Evolutionary conservation across 2,329 filamentous ascomycete species (phyloP).

Genomic region (Fusarium heterosporum): DNA sequence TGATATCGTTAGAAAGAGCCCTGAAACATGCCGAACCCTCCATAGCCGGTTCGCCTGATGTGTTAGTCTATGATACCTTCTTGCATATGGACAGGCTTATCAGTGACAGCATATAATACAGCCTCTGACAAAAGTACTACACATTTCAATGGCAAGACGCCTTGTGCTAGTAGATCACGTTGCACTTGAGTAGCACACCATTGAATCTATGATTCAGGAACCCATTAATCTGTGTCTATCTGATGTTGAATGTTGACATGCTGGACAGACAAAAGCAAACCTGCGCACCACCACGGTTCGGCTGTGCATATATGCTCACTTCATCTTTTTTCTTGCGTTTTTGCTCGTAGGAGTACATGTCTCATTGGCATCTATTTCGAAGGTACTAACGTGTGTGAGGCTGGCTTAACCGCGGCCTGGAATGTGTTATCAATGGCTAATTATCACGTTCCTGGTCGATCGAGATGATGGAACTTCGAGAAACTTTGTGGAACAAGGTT

Average conservation of each 20-base stretch:
- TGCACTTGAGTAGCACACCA: conserved; percentile 18
- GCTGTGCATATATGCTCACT: conserved; percentile 3
- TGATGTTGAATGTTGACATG: not conserved
- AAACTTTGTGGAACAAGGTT: conserved; percentile 23
- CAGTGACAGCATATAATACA: conserved; percentile 1
- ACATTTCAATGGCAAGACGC: conserved; percentile 34
- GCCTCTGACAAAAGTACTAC: conserved; percentile 31
- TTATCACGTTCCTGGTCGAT: conserved; percentile 15
- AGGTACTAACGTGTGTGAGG: conserved; percentile 27
- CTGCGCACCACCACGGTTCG: not conserved
- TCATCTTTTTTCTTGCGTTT: not conserved
- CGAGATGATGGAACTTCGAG: conserved; percentile 26
- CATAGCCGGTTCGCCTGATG: conserved; percentile 17
- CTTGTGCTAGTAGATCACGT: conserved; percentile 28
- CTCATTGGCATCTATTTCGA: conserved; percentile 18
- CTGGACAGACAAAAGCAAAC: not conserved
- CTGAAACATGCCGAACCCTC: conserved; percentile 16
- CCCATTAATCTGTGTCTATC: not conserved
- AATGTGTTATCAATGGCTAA: conserved; percentile 8
- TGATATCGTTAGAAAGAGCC: conserved; percentile 21
- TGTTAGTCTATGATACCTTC: conserved; percentile 9
- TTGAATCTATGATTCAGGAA: conserved; percentile 12
- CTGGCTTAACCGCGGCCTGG: conserved; percentile 29
- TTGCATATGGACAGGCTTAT: conserved; percentile 1
- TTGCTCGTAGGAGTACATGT: conserved; percentile 13